Percentiles rank a stretch among this genome's conserved stretches.
phyloP scores from a whole-genome alignment of 805 yeast species.

The Nakazawaea laoshanensis region DNA sequence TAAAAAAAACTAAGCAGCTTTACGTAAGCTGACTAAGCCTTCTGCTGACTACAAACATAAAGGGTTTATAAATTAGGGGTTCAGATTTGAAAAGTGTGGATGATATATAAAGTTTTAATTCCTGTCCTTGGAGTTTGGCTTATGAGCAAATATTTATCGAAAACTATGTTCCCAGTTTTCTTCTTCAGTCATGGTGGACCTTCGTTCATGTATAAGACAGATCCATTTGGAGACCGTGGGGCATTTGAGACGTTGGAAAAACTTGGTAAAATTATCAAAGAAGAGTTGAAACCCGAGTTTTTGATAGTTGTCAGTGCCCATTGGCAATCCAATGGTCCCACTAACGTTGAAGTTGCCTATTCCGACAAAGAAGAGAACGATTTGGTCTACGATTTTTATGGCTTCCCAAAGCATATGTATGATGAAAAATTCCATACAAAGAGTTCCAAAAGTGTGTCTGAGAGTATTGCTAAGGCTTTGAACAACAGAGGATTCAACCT shows the following conservation, averaged over 20 bases:
- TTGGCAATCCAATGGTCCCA: slow-evolving; percentile 47
- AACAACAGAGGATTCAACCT: slow-evolving; percentile 33
- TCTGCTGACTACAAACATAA: background rate
- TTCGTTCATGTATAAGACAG: slow-evolving; percentile 55
- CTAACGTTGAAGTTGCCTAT: slow-evolving; percentile 39
- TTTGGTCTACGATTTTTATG: slow-evolving; percentile 67
- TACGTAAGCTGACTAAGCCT: slow-evolving; percentile 14
- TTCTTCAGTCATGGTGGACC: slow-evolving; percentile 86
- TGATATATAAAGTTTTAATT: too few species aligned
- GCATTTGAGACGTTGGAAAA: slow-evolving; percentile 45
- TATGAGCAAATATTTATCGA: too few species aligned
- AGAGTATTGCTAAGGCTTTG: slow-evolving; percentile 33
- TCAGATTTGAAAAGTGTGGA: background rate
- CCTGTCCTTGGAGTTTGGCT: too few species aligned
- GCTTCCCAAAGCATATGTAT: slow-evolving; percentile 63
- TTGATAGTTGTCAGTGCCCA: slow-evolving; percentile 68
- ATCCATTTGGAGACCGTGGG: slow-evolving; percentile 43
- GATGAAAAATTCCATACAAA: slow-evolving; percentile 49
- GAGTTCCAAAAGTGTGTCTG: slow-evolving; percentile 33
- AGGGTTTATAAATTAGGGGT: slow-evolving; percentile 4
- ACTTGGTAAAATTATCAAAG: slow-evolving; percentile 44
- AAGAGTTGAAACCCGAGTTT: slow-evolving; percentile 51
- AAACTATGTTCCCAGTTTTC: slow-evolving; percentile 51
- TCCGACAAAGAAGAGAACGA: slow-evolving; percentile 40
- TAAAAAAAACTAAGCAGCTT: slow-evolving; percentile 16